Conservation (phyloP, 2,329 filamentous ascomycete species). For the Fusarium xyrophilum region DNA sequence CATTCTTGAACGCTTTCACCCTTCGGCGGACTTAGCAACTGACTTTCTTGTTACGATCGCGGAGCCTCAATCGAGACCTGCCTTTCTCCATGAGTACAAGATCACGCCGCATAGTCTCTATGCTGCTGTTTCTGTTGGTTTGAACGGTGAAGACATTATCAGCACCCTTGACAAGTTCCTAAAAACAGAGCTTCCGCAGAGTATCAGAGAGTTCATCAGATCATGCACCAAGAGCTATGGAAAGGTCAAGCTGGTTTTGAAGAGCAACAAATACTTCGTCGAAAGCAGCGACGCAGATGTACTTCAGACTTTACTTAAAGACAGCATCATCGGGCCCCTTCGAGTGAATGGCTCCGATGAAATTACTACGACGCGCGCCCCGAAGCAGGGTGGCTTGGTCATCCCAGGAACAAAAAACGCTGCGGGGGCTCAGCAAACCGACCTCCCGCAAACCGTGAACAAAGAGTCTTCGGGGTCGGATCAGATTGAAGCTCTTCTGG, state of each 20-base stretch:
- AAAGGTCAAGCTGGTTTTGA: constrained; percentile 92
- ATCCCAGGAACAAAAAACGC: constrained; percentile 96
- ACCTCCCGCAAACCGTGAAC: constrained; percentile 61
- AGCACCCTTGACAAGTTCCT: constrained; percentile 85
- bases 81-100: constrained; percentile 90
- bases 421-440: constrained; percentile 80
- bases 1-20: constrained; percentile 92
- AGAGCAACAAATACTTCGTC: constrained; percentile 92
- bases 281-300: constrained; percentile 91
- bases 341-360: constrained; percentile 75
- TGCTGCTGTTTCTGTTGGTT: constrained; percentile 90
- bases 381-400: constrained; percentile 83
- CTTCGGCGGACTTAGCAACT: constrained; percentile 83
- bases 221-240: constrained; percentile 89
- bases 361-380: constrained; percentile 77
- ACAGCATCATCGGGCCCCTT: constrained; percentile 79
- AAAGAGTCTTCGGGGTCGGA: not conserved
- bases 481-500: not conserved
- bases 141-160: constrained; percentile 88
- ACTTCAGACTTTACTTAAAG: constrained; percentile 82
- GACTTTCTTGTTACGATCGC: constrained; percentile 96
- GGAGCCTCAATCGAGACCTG: constrained; percentile 88
- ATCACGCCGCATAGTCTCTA: constrained; percentile 95
- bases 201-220: constrained; percentile 77
- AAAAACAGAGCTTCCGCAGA: constrained; percentile 83